Conservation (phyloP, 2,329 filamentous ascomycete species). For the Coleophoma crateriformis region DNA sequence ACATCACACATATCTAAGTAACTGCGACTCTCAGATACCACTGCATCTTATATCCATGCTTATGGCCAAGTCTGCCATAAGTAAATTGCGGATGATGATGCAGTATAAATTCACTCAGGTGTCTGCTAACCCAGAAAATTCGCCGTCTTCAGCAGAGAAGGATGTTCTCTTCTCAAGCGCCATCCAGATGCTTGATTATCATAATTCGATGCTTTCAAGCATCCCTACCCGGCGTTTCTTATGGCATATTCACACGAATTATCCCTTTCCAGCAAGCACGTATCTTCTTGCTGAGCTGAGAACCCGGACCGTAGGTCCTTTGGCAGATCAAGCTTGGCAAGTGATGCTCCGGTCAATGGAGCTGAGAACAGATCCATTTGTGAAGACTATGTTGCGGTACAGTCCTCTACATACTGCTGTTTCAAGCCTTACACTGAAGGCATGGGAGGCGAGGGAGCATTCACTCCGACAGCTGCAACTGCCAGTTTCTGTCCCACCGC, state of each 20-base stretch:
- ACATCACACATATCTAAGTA: constrained; percentile 32
- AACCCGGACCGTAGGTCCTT: constrained; percentile 11
- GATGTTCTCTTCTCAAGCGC: constrained; percentile 8
- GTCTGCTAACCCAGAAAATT: constrained; percentile 3
- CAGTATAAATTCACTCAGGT: constrained; percentile 9
- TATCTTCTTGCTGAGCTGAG: constrained; percentile 22
- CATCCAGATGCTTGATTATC: constrained; percentile 21
- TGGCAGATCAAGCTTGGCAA: constrained; percentile 21
- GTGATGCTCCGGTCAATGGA: constrained; percentile 4
- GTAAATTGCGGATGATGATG: constrained; percentile 16
- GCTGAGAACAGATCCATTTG: background rate
- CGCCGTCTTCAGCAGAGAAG: constrained; percentile 8
- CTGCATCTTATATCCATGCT: constrained; percentile 24
- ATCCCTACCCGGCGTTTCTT: constrained; percentile 17
- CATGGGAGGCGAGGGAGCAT: constrained; percentile 18
- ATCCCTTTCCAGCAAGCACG: constrained; percentile 24
- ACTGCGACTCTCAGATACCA: constrained; percentile 32
- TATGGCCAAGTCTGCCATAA: constrained; percentile 6
- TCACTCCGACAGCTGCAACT: constrained; percentile 1
- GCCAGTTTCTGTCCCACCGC: constrained; percentile 1
- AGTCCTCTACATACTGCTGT: constrained; percentile 13
- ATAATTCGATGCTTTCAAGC: constrained; percentile 18
- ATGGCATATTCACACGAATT: constrained; percentile 26
- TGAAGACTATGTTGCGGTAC: no score
- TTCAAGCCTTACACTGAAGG: constrained; percentile 16